Percentiles rank a stretch among this genome's conserved stretches.
Conservation (phyloP, 306 rosid species). For the Oxytropis ochrocephala region DNA sequence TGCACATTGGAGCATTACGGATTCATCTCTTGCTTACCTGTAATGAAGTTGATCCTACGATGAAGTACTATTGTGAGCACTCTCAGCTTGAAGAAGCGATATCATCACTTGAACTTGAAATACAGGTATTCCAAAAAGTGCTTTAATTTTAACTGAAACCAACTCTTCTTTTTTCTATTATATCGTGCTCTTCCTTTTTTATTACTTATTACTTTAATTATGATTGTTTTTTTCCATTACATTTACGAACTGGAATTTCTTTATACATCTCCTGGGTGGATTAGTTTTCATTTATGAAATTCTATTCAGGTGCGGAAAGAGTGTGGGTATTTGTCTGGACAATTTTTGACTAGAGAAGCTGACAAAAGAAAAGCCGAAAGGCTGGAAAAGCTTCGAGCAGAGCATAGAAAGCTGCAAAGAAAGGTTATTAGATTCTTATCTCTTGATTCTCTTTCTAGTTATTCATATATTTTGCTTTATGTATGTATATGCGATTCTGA, state of each 20-base stretch:
- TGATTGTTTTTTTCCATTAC: background rate
- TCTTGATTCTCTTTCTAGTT: constrained; percentile 5
- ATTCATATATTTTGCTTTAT: background rate
- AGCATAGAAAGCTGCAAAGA: constrained; percentile 42
- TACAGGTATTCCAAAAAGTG: constrained; percentile 47
- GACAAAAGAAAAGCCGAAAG: constrained; percentile 42
- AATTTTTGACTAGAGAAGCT: constrained; percentile 39
- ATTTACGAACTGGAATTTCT: background rate
- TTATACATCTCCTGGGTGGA: background rate
- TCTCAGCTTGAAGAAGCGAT: constrained; percentile 51
- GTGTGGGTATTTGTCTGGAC: constrained; percentile 64
- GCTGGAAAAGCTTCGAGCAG: constrained; percentile 45
- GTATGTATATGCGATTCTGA: background rate
- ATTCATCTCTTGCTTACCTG: constrained; percentile 67
- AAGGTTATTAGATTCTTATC: constrained; percentile 42
- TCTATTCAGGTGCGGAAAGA: constrained; percentile 67
- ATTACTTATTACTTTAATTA: background rate
- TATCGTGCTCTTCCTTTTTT: background rate
- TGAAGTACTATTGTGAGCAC: constrained; percentile 67
- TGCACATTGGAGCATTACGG: constrained; percentile 63
- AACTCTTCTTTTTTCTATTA: background rate
- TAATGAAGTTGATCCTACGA: constrained; percentile 71
- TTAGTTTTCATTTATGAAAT: background rate
- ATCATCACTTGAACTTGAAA: constrained; percentile 66
- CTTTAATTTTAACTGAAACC: background rate